Percentiles rank a stretch among this genome's conserved stretches.
Conservation (phyloP, 257 asterid genomes). For the Craterostigma plantagineum region DNA sequence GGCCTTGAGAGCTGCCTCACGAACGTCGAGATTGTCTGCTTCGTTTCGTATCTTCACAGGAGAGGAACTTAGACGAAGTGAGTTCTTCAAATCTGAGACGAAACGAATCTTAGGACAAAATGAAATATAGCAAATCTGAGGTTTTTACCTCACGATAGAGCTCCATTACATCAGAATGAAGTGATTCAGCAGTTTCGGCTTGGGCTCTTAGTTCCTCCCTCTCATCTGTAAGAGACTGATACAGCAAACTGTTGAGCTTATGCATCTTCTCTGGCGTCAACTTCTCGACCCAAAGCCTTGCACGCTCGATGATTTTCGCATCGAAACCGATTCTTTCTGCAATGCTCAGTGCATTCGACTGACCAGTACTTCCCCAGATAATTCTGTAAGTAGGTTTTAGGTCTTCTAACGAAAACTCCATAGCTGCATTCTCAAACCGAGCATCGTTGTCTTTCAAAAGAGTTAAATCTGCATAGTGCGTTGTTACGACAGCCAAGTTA, state of each 20-base stretch:
- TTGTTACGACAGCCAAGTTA: conserved; percentile 77
- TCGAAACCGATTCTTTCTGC: conserved; percentile 74
- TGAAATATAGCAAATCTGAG: conserved; percentile 2
- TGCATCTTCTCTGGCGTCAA: conserved; percentile 73
- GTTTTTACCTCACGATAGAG: conserved; percentile 64
- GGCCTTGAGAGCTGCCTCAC: conserved; percentile 66
- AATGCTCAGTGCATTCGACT: conserved; percentile 75
- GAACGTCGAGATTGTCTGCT: conserved; percentile 61
- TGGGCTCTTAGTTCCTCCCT: conserved; percentile 49
- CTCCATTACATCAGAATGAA: conserved; percentile 39
- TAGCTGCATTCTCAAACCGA: conserved; percentile 88
- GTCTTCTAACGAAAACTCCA: conserved; percentile 72
- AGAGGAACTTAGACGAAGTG: neutral
- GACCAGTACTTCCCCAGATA: conserved; percentile 89
- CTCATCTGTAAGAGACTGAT: conserved; percentile 66
- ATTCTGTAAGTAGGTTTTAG: conserved; percentile 72
- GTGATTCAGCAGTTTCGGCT: conserved; percentile 41
- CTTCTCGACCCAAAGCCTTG: conserved; percentile 65
- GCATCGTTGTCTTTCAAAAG: conserved; percentile 61
- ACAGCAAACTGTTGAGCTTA: conserved; percentile 45
- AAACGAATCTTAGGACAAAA: neutral
- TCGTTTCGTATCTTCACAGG: conserved; percentile 40
- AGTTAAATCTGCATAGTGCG: conserved; percentile 85
- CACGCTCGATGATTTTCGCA: conserved; percentile 37
- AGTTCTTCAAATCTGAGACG: conserved; percentile 2